Percentiles rank a stretch among this genome's conserved stretches.
Evolutionary conservation across 768 basidiomycete genomes (phyloP).

Genomic region (Daedaleopsis sinensis): DNA sequence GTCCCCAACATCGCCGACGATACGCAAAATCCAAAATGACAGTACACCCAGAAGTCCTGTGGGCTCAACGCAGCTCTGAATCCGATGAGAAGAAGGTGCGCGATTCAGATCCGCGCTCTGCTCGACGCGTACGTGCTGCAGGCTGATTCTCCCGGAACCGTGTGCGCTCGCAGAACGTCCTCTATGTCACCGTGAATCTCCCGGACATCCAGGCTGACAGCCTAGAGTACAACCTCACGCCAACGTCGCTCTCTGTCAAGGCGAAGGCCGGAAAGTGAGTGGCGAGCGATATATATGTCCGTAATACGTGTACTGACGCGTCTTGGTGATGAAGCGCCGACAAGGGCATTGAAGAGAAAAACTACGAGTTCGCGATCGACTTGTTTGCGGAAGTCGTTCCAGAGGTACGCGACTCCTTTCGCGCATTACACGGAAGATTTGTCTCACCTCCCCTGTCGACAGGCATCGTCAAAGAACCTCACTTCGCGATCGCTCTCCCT

Average conservation of each 20-base stretch:
- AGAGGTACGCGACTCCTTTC: constrained; percentile 54
- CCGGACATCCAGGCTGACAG: constrained; percentile 65
- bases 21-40: constrained; percentile 35
- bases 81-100: constrained; percentile 67
- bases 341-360: constrained; percentile 51
- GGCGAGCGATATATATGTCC: neutral
- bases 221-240: constrained; percentile 62
- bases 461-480: constrained; percentile 63
- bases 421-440: neutral
- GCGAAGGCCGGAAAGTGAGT: constrained; percentile 68
- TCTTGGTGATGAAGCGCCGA: constrained; percentile 31
- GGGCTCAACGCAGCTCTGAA: constrained; percentile 90
- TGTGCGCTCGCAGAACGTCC: constrained; percentile 64
- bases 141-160: neutral
- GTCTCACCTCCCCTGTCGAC: constrained; percentile 4
- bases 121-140: neutral
- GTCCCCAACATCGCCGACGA: constrained; percentile 19
- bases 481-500: constrained; percentile 68
- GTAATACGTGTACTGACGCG: constrained; percentile 14
- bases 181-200: constrained; percentile 85
- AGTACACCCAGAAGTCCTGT: constrained; percentile 84
- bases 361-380: constrained; percentile 76
- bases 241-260: constrained; percentile 63
- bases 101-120: neutral
- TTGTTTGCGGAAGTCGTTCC: constrained; percentile 76